Evolutionary conservation across 139 green algal species (phyloP), one percentile per base, ranked within the genome.

Genomic region (Yamagishiella unicocca): DNA sequence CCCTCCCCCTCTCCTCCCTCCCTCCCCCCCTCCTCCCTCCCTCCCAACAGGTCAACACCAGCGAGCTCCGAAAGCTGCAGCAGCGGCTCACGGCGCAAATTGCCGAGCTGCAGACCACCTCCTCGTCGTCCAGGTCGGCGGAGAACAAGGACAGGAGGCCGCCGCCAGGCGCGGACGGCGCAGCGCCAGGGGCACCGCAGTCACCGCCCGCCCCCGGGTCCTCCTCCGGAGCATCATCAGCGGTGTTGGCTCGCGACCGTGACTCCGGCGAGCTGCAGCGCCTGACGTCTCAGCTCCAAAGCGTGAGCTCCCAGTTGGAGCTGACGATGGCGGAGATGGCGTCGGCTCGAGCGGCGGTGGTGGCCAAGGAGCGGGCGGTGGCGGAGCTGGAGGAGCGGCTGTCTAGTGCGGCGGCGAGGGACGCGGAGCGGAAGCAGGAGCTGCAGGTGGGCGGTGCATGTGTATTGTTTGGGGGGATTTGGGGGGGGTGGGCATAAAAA

Each of bases 351-450:
- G 80, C 80, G 62, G 62, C 80, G 62, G 80, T 50, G 42, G 80
- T 40, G 80, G 80, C 43, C 31, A 86, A 86, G 64, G 80, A 86
- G 80, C 29, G 43, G 43, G 80, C 80, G 62, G 64, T 77, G 31
- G 64, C 64, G 29, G 80, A 86, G 35, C 62, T 86, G 80, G 62
- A 86, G 80, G 80, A 86, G 64, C 62, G 80, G 64, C 80, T 86
- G 62, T 21, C 42, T 19, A 35, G 17, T 43, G 80, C 80, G 80
- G 62, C 64, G 80, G 80, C 80, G 42, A 19, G 80, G 21, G 80
- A 86, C 62, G n/a, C 42, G 64, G 80, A 86, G 61, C 80, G 80
- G 0, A 77, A 66, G 64, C 64, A 86, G 80, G 80, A 86, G 80
- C 80, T 86, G 42, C 43, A 77, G 80, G 80, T 85, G 55, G 29